A percentile compares a stretch with the other conserved stretches of the same genome.
Conservation (phyloP, 1,284 basidiomycete species). For the Sporisorium iseilematis-ciliati region DNA sequence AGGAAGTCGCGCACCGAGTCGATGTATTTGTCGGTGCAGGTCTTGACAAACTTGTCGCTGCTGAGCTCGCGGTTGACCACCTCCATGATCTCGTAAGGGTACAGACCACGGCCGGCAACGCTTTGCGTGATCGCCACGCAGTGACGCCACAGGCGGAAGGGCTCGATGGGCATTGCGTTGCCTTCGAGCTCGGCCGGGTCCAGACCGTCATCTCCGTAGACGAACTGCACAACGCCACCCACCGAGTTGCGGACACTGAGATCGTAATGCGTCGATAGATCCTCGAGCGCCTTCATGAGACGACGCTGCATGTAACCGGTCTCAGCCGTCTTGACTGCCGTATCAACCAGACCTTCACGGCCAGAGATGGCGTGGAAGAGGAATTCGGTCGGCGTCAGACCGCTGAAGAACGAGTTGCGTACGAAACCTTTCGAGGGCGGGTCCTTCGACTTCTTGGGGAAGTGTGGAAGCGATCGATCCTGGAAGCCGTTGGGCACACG, state of each 20-base stretch:
- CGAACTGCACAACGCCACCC: slow-evolving; percentile 97
- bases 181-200: slow-evolving; percentile 97
- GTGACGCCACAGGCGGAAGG: slow-evolving; percentile 83
- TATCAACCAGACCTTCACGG: slow-evolving; percentile 97
- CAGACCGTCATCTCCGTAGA: slow-evolving; percentile 95
- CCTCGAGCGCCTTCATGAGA: slow-evolving; percentile 98
- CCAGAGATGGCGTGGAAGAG: slow-evolving; percentile 99
- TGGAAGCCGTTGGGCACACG: slow-evolving; percentile 99
- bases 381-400: slow-evolving; percentile 95
- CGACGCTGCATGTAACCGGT: slow-evolving; percentile 99
- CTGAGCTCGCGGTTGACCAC: slow-evolving; percentile 78
- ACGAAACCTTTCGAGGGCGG: slow-evolving; percentile 99
- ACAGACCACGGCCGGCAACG: slow-evolving; percentile 74
- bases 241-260: slow-evolving; percentile 94
- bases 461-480: slow-evolving; percentile 97
- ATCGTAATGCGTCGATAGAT: slow-evolving; percentile 96
- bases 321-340: slow-evolving; percentile 99
- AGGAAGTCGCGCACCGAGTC: slow-evolving; percentile 83
- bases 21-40: slow-evolving; percentile 78
- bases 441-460: slow-evolving; percentile 96
- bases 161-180: slow-evolving; percentile 82
- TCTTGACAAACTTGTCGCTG: slow-evolving; percentile 74
- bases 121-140: slow-evolving; percentile 77
- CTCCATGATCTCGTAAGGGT: slow-evolving; percentile 89
- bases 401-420: slow-evolving; percentile 92